Percentiles rank a stretch among this genome's conserved stretches.
phyloP scores from a whole-genome alignment of 768 basidiomycete genomes.

The Pleurotus pulmonarius region DNA sequence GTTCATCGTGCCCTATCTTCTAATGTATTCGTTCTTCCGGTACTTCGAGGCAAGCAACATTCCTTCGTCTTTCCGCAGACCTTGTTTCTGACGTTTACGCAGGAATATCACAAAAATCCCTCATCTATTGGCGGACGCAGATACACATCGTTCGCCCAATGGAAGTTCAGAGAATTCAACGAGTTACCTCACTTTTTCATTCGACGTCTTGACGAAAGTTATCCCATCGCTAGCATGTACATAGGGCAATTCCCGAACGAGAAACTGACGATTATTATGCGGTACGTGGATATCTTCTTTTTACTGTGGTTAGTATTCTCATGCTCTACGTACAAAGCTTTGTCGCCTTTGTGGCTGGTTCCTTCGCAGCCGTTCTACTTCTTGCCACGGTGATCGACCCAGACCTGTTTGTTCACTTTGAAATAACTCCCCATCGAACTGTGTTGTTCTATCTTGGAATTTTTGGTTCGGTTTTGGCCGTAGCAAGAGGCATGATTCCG shows the following conservation, averaged over 20 bases:
- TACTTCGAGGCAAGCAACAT: constrained; percentile 84
- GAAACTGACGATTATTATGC: constrained; percentile 83
- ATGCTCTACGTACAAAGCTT: constrained; percentile 51
- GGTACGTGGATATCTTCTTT: constrained; percentile 42
- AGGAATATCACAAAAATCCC: constrained; percentile 99
- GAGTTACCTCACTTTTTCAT: constrained; percentile 93
- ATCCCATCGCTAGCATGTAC: constrained; percentile 89
- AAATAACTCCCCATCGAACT: constrained; percentile 90
- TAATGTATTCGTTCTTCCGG: constrained; percentile 99
- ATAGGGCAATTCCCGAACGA: constrained; percentile 98
- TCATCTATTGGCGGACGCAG: constrained; percentile 89
- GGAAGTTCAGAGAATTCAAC: constrained; percentile 99
- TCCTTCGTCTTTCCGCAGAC: background rate
- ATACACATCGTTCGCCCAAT: constrained; percentile 93
- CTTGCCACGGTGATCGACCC: constrained; percentile 92
- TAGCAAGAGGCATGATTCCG: constrained; percentile 92
- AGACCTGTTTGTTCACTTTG: constrained; percentile 89
- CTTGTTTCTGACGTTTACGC: constrained; percentile 10
- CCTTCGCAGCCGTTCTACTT: constrained; percentile 93
- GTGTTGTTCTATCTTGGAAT: constrained; percentile 90
- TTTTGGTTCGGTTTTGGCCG: constrained; percentile 85
- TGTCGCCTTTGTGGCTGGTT: constrained; percentile 92
- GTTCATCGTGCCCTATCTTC: constrained; percentile 92
- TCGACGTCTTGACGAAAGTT: constrained; percentile 81
- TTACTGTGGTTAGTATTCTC: background rate